phyloP scores from a whole-genome alignment of 176 grass and related monocot species.

The Eremochloa ophiuroides region DNA sequence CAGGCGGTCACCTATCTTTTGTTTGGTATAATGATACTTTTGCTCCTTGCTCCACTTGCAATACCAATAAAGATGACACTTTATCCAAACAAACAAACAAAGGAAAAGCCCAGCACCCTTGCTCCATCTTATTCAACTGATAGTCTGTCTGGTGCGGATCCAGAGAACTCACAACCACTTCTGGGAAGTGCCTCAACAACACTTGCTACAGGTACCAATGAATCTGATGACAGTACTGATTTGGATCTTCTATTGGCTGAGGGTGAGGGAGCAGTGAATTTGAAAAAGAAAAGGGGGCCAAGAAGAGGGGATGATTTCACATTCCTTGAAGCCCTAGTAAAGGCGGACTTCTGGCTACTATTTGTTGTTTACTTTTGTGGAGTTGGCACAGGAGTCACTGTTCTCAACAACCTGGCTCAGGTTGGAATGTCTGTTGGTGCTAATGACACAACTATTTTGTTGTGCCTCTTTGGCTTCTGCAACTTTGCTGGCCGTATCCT shows the following conservation, averaged over 20 bases:
- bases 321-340: slow-evolving; percentile 80
- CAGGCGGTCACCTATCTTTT: slow-evolving; percentile 46
- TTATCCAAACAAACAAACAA: slow-evolving; percentile 55
- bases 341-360: slow-evolving; percentile 87
- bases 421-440: slow-evolving; percentile 79
- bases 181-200: slow-evolving; percentile 27
- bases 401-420: slow-evolving; percentile 94
- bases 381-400: slow-evolving; percentile 88
- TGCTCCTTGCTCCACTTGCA: slow-evolving; percentile 81
- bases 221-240: slow-evolving; percentile 59
- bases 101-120: slow-evolving; percentile 33
- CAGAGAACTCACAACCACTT: slow-evolving; percentile 59
- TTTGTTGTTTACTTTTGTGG: slow-evolving; percentile 82
- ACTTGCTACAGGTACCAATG: slow-evolving; percentile 20
- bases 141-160: slow-evolving; percentile 37
- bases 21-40: slow-evolving; percentile 83
- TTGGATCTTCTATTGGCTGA: slow-evolving; percentile 78
- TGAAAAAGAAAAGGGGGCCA: slow-evolving; percentile 70
- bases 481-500: slow-evolving; percentile 81
- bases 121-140: slow-evolving; percentile 54
- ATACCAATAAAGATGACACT: slow-evolving; percentile 96
- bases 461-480: slow-evolving; percentile 84
- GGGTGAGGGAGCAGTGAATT: slow-evolving; percentile 76
- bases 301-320: slow-evolving; percentile 92
- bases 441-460: slow-evolving; percentile 69